phyloP scores from a whole-genome alignment of 352 stramenopile species.

The Pythium rishiriense region DNA sequence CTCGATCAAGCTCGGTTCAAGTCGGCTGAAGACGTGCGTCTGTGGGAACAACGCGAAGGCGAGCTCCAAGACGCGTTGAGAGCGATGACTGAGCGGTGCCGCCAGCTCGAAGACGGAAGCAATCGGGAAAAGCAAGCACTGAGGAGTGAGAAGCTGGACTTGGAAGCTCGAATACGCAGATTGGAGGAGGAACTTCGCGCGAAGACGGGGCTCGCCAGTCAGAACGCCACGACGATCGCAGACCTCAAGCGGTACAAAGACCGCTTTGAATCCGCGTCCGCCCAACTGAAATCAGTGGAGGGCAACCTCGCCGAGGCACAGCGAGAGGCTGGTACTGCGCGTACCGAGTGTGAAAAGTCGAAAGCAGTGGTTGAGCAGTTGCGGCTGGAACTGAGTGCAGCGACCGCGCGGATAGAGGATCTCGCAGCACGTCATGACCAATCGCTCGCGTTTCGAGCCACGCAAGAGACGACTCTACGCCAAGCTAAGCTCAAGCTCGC shows the following conservation, averaged over 20 bases:
- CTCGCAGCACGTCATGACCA: slow-evolving; percentile 1
- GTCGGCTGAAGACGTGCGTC: background rate
- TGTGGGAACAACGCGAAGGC: background rate
- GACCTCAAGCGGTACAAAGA: slow-evolving; percentile 8
- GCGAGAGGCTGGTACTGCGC: background rate
- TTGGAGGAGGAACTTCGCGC: slow-evolving; percentile 19
- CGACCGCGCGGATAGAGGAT: background rate
- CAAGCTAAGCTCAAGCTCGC: slow-evolving; percentile 29
- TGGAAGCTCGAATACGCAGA: slow-evolving; percentile 12
- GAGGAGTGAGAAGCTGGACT: slow-evolving; percentile 6
- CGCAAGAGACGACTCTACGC: slow-evolving; percentile 23
- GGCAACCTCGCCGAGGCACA: background rate
- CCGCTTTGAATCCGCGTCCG: background rate
- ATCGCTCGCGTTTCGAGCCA: background rate
- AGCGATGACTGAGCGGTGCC: slow-evolving; percentile 8
- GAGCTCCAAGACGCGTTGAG: slow-evolving; percentile 14
- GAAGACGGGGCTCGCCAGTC: background rate
- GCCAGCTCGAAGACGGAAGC: slow-evolving; percentile 3
- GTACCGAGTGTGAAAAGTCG: slow-evolving; percentile 1
- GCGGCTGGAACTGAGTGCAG: slow-evolving; percentile 1
- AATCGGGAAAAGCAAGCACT: slow-evolving; percentile 16
- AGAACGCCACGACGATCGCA: background rate
- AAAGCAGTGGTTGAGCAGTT: background rate
- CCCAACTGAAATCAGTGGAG: slow-evolving; percentile 5
- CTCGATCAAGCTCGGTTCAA: slow-evolving; percentile 2